Conservation (phyloP, 1,284 basidiomycete species). For the Cryptococcus neoformans region DNA sequence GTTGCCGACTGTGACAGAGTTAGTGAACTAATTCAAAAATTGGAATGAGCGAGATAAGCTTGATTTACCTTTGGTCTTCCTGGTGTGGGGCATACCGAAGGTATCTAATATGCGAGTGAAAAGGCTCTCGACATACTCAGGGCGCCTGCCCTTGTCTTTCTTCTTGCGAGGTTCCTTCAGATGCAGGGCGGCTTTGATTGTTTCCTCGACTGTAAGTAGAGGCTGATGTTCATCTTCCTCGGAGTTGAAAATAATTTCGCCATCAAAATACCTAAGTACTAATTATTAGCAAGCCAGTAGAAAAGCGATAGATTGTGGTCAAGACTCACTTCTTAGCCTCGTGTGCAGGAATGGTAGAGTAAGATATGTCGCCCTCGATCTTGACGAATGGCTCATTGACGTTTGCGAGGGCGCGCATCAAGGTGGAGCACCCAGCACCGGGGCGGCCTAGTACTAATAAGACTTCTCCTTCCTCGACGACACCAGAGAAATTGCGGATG, state of each 20-base stretch:
- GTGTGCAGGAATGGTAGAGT: slow-evolving; percentile 15
- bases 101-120: neutral
- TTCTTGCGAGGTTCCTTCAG: slow-evolving; percentile 19
- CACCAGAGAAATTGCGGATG: neutral
- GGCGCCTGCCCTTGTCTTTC: slow-evolving; percentile 12
- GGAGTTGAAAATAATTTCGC: slow-evolving; percentile 17
- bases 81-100: neutral
- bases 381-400: slow-evolving; percentile 34
- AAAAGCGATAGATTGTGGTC: neutral
- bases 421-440: slow-evolving; percentile 40
- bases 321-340: neutral
- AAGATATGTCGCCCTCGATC: slow-evolving; percentile 29
- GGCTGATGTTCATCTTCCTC: slow-evolving; percentile 17
- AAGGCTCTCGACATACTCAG: neutral
- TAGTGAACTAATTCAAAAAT: neutral
- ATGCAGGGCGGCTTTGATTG: neutral
- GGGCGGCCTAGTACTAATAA: slow-evolving; percentile 25
- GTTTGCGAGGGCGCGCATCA: slow-evolving; percentile 42
- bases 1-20: slow-evolving; percentile 8
- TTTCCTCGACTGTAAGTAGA: neutral
- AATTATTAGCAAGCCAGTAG: neutral
- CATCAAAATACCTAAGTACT: neutral
- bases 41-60: slow-evolving; percentile 5
- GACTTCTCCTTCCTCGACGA: slow-evolving; percentile 16
- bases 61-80: neutral